Base-by-base conservation (phyloP, 306 rosid species). In the Acacia confusa region DNA sequence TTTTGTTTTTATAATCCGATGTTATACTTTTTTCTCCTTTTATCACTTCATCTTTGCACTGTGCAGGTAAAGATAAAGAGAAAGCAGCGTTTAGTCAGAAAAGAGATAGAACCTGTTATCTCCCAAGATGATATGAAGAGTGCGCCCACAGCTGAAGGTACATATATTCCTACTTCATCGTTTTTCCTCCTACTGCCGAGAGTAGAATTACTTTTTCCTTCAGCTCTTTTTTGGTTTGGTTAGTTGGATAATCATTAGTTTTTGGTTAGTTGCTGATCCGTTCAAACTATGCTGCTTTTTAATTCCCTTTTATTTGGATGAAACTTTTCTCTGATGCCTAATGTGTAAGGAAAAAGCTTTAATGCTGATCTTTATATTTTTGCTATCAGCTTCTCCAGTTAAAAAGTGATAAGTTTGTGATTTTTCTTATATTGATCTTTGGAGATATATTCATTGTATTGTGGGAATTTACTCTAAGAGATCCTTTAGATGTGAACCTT, bases 141-240 rank as follows among this genome's bases (percentile, higher is more conserved):
- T 84, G 97, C 91, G 17, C 86, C 97, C 70, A 83, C 83, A 27
- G 20, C 91, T 69, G 92, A 90, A 12, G 94, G 97, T 92, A 75
- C 50, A 27, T 30, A 50, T 82, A 40, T 43, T 77, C 43, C 19
- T 30, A 27, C 44, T 32, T 72, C 52, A 5, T 11, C 48, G 40
- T 47, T 36, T 6, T 28, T 4, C 1, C 22, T 4, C 27, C 25
- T 7, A 2, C 25, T 55, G 22, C 27, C 2, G 1, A n/a, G 70
- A 28, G 40, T 28, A 6, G 41, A 22, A 10, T 70, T 79, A 20
- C 76, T 69, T 71, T 28, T 70, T 53, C 19, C 30, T 40, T 70
- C 41, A 12, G 12, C 43, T 72, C 30, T 34, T 34, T 34, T 55
- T 77, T 58, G 22, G 50, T 28, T 5, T 76, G 34, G 4, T 80